phyloP scores from a whole-genome alignment of 1,284 basidiomycete genomes.

The Ceratobasidium sp. region DNA sequence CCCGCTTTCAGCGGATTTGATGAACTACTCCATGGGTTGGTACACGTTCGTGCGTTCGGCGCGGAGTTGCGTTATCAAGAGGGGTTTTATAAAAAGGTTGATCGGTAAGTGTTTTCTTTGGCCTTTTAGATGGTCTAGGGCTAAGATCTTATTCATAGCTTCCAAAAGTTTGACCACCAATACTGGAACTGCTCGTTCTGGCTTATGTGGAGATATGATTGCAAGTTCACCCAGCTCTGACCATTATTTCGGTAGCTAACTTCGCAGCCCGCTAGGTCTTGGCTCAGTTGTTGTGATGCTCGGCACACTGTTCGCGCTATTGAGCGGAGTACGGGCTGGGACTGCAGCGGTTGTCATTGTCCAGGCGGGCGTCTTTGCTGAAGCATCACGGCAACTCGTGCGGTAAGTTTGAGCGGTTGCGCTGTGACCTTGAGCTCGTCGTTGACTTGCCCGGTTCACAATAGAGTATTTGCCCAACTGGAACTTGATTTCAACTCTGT shows the following conservation, averaged over 20 bases:
- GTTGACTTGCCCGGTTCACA: background rate
- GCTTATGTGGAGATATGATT: slow-evolving; percentile 78
- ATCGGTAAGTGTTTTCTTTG: slow-evolving; percentile 56
- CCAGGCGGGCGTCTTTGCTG: slow-evolving; percentile 75
- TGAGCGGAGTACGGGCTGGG: slow-evolving; percentile 72
- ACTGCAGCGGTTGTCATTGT: slow-evolving; percentile 84
- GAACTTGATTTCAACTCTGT: slow-evolving; percentile 79
- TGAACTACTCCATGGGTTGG: slow-evolving; percentile 78
- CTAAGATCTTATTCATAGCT: slow-evolving; percentile 52
- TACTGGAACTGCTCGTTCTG: slow-evolving; percentile 75
- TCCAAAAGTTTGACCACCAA: slow-evolving; percentile 75
- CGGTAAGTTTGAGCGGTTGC: slow-evolving; percentile 43
- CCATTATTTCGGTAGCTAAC: slow-evolving; percentile 11
- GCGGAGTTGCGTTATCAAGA: slow-evolving; percentile 82
- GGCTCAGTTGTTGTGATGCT: slow-evolving; percentile 80
- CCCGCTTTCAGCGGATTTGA: slow-evolving; percentile 80
- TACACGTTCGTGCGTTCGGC: slow-evolving; percentile 83
- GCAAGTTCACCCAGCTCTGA: slow-evolving; percentile 55
- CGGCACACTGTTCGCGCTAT: slow-evolving; percentile 77
- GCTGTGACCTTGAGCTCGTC: background rate
- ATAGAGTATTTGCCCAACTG: slow-evolving; percentile 59
- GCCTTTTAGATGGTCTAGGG: slow-evolving; percentile 49
- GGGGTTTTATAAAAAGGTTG: slow-evolving; percentile 76
- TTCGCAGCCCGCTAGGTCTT: slow-evolving; percentile 60
- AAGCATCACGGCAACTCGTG: slow-evolving; percentile 72